Conservation (phyloP, 2,329 filamentous ascomycete species). For the Talaromyces sp. region DNA sequence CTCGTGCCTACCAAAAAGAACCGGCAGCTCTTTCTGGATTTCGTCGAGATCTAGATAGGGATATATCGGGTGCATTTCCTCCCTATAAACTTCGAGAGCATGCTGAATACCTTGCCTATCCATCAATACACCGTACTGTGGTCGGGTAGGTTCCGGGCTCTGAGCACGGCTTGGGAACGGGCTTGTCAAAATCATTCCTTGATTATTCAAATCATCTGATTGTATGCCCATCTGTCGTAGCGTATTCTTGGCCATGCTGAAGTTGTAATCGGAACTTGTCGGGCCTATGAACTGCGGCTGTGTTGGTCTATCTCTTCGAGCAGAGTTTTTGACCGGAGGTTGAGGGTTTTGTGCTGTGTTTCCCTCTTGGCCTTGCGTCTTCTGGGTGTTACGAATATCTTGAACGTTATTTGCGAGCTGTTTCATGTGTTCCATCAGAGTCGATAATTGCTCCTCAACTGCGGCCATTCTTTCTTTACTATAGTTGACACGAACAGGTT, state of each 20-base stretch:
- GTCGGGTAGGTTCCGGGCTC: neutral
- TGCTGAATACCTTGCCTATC: neutral
- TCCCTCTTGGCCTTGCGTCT: neutral
- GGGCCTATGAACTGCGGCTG: constrained; percentile 14
- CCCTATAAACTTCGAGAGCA: constrained; percentile 1
- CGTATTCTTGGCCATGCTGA: constrained; percentile 1
- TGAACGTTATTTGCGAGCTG: neutral
- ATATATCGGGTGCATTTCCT: constrained; percentile 7
- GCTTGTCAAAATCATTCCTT: neutral
- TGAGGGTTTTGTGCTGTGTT: neutral
- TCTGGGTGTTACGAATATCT: neutral
- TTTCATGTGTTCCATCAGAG: neutral
- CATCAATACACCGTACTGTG: neutral
- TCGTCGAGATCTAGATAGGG: constrained; percentile 1
- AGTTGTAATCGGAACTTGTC: constrained; percentile 7
- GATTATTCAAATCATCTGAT: neutral
- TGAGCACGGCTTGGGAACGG: neutral
- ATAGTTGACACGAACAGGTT: neutral
- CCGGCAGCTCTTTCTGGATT: neutral
- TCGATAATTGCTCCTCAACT: neutral
- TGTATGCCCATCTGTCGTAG: constrained; percentile 11
- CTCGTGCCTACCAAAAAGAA: neutral
- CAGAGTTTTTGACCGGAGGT: neutral
- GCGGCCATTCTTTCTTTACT: neutral
- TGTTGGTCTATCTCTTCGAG: neutral